Conservation (phyloP, 2,329 filamentous ascomycete genomes). For the Waltergamsia citrina region DNA sequence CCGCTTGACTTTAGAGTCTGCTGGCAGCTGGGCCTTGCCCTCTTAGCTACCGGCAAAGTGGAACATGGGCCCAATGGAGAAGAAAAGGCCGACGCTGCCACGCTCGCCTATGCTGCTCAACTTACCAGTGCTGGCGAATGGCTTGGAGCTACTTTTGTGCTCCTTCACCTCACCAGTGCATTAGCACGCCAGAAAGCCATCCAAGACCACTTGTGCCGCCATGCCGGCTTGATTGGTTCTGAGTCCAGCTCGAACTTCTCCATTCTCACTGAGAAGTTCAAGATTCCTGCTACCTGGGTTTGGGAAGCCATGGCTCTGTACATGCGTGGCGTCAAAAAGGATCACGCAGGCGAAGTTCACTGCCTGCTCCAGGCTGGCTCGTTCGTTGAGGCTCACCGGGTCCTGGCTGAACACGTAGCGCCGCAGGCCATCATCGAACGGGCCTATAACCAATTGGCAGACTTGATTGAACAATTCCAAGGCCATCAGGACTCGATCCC, state of each 20-base stretch:
- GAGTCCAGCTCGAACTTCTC: conserved; percentile 46
- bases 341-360: conserved; percentile 62
- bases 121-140: conserved; percentile 56
- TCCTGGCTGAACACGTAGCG: conserved; percentile 72
- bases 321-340: conserved; percentile 63
- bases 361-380: conserved; percentile 72
- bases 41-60: conserved; percentile 40
- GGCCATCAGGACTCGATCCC: conserved; percentile 50
- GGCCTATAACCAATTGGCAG: conserved; percentile 61
- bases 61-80: conserved; percentile 43
- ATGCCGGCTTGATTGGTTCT: conserved; percentile 56
- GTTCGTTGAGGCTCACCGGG: conserved; percentile 73
- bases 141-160: conserved; percentile 64
- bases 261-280: conserved; percentile 53
- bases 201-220: conserved; percentile 64
- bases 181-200: conserved; percentile 56
- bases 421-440: conserved; percentile 74
- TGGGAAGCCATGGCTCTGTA: conserved; percentile 81
- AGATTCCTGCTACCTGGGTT: conserved; percentile 69
- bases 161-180: conserved; percentile 62
- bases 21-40: conserved; percentile 74
- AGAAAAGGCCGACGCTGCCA: conserved; percentile 56
- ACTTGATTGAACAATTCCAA: conserved; percentile 64
- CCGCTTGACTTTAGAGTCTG: conserved; percentile 66
- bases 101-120: conserved; percentile 54